Percentiles rank a stretch among this genome's conserved stretches.
phyloP scores from a whole-genome alignment of 306 rosid genomes.

The Sophora flavescens region DNA sequence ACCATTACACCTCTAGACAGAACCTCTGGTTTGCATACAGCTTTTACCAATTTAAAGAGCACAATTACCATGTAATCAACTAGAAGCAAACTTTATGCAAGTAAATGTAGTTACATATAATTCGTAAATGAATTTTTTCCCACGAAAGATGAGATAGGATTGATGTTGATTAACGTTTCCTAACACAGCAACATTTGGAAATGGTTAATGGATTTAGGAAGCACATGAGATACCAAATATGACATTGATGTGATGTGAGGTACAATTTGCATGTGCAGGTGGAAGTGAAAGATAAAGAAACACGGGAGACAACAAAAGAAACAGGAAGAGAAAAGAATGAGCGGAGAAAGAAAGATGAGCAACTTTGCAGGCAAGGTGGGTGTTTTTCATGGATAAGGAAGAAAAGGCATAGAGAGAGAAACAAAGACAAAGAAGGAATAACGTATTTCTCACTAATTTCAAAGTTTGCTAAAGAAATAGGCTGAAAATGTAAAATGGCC shows the following conservation, averaged over 20 bases:
- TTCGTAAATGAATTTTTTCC: neutral
- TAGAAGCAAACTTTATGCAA: neutral
- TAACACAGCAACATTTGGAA: neutral
- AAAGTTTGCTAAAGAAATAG: constrained; percentile 54
- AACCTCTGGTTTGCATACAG: neutral
- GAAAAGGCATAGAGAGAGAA: constrained; percentile 63
- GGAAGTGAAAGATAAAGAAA: constrained; percentile 68
- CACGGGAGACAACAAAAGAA: constrained; percentile 50
- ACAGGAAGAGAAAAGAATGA: constrained; percentile 44
- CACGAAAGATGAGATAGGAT: neutral
- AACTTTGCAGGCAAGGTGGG: constrained; percentile 53
- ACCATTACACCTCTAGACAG: too few relatives aligned
- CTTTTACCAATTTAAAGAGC: neutral
- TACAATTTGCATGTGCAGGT: constrained; percentile 60
- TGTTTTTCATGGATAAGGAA: constrained; percentile 91
- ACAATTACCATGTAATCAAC: neutral
- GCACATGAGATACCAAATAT: constrained; percentile 24
- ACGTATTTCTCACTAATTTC: constrained; percentile 49
- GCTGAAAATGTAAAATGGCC: neutral
- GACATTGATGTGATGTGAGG: constrained; percentile 53
- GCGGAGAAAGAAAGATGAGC: constrained; percentile 41
- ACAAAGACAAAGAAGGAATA: constrained; percentile 60
- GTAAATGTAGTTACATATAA: neutral
- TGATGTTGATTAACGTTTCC: constrained; percentile 12
- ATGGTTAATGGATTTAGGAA: neutral